These are phyloP conservation scores for Lactuca sativa DNA, from an alignment of 129 eudicot genomes.

Conservation along the genomic window DNA sequence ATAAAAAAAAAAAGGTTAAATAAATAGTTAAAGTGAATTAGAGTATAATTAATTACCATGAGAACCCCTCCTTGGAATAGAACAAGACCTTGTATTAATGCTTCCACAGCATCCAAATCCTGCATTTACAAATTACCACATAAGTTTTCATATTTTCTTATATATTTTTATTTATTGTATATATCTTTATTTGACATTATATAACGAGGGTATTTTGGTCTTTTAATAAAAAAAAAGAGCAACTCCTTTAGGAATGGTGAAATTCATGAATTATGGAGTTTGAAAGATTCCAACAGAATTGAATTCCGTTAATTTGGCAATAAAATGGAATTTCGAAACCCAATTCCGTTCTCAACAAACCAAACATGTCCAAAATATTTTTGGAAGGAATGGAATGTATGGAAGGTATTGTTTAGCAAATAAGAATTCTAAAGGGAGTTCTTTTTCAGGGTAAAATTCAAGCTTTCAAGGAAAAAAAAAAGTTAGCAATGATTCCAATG, in stretches of 20 bases:
- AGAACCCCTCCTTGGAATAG: slow-evolving; percentile 98
- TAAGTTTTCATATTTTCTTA: background rate
- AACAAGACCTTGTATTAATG: slow-evolving; percentile 96
- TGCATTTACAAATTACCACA: slow-evolving; percentile 28
- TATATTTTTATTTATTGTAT: too few relatives aligned
- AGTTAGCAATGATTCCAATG: background rate
- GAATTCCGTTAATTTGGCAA: background rate
- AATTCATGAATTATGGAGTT: background rate
- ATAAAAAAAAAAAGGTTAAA: background rate
- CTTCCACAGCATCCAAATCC: slow-evolving; percentile 99
- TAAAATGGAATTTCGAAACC: background rate
- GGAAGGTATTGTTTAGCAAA: background rate
- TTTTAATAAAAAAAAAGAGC: too few relatives aligned
- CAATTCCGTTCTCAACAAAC: background rate
- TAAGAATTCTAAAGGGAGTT: background rate
- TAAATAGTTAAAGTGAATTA: background rate
- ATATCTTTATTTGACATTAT: too few relatives aligned
- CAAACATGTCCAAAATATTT: too few relatives aligned
- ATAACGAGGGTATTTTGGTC: background rate
- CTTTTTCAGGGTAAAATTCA: background rate
- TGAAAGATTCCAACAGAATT: too few relatives aligned
- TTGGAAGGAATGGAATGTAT: too few relatives aligned
- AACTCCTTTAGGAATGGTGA: too few relatives aligned
- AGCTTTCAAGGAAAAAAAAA: background rate
- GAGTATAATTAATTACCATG: slow-evolving; percentile 55